phyloP scores from a whole-genome alignment of 2,329 filamentous ascomycete genomes.

The Periconia sp. region DNA sequence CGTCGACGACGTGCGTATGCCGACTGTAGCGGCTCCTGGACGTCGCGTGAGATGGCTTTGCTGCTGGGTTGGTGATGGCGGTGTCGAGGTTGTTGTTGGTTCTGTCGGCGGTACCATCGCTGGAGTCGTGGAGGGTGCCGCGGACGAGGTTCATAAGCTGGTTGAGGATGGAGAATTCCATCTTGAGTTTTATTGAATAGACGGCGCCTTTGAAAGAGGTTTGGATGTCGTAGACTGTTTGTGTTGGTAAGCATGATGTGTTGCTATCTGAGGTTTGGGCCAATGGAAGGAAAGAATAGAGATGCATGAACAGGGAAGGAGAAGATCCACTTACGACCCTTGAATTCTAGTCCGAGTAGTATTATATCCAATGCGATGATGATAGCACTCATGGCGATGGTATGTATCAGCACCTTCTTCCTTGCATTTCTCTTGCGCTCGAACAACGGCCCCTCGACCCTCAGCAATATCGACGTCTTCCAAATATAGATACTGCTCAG shows the following conservation, averaged over 20 bases:
- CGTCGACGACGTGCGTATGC: not conserved
- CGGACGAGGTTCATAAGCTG: conserved; percentile 22
- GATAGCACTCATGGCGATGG: conserved; percentile 42
- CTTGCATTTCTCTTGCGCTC: conserved; percentile 6
- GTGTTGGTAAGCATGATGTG: not conserved
- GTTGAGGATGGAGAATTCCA: conserved; percentile 57
- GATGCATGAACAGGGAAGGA: not conserved
- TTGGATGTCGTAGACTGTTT: conserved; percentile 22
- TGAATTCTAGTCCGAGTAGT: conserved; percentile 43
- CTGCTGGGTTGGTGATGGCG: not conserved
- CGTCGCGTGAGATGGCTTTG: not conserved
- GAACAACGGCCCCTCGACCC: conserved; percentile 7
- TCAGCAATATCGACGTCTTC: conserved; percentile 34
- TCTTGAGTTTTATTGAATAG: conserved; percentile 51
- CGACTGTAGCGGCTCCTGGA: not conserved
- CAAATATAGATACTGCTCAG: conserved; percentile 50
- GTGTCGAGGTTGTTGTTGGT: not conserved
- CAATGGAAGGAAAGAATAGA: no score
- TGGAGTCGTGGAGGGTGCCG: conserved; percentile 7
- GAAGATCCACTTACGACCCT: conserved; percentile 15
- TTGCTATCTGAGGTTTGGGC: not conserved
- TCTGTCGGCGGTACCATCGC: not conserved
- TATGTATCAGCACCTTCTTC: conserved; percentile 28
- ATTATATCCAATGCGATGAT: conserved; percentile 44
- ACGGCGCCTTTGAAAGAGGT: conserved; percentile 41